A percentile compares a stretch with the other conserved stretches of the same genome.
These are phyloP conservation scores for Globisporangium ultimum DNA, from an alignment of 352 stramenopile genomes.

Conservation along the genomic window DNA sequence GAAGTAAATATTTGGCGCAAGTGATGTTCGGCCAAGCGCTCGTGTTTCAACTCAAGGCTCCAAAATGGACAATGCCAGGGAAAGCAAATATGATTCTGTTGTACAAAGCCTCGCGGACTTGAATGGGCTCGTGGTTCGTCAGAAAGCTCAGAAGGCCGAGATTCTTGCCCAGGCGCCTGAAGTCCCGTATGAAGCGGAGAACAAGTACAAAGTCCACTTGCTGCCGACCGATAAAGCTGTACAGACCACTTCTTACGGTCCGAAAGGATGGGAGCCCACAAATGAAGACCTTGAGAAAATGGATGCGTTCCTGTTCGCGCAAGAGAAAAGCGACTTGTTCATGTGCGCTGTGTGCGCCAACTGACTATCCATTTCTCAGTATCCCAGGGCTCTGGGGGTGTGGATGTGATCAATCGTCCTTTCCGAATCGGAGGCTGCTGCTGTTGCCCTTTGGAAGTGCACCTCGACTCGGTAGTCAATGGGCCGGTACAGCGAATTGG, in stretches of 20 bases:
- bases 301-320: constrained; percentile 42
- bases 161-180: constrained; percentile 44
- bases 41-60: too few species aligned
- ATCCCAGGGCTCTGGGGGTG: constrained; percentile 29
- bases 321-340: constrained; percentile 38
- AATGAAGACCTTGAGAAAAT: constrained; percentile 42
- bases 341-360: constrained; percentile 33
- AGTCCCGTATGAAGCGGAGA: constrained; percentile 45
- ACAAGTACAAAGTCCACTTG: constrained; percentile 56
- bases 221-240: constrained; percentile 46
- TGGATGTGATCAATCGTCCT: constrained; percentile 39
- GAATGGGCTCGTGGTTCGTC: constrained; percentile 44
- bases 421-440: constrained; percentile 37
- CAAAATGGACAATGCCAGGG: too few species aligned
- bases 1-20: too few species aligned
- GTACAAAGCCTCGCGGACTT: neutral
- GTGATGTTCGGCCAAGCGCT: too few species aligned
- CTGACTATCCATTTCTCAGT: constrained; percentile 46
- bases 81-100: too few species aligned
- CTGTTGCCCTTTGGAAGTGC: constrained; percentile 46
- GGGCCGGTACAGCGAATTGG: constrained; percentile 29
- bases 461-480: constrained; percentile 20
- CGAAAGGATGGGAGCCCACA: constrained; percentile 41
- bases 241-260: constrained; percentile 41
- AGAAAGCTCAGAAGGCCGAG: constrained; percentile 48